Evolutionary conservation across 2,329 filamentous ascomycete genomes (phyloP).

Genomic region (Epichloe elymi): DNA sequence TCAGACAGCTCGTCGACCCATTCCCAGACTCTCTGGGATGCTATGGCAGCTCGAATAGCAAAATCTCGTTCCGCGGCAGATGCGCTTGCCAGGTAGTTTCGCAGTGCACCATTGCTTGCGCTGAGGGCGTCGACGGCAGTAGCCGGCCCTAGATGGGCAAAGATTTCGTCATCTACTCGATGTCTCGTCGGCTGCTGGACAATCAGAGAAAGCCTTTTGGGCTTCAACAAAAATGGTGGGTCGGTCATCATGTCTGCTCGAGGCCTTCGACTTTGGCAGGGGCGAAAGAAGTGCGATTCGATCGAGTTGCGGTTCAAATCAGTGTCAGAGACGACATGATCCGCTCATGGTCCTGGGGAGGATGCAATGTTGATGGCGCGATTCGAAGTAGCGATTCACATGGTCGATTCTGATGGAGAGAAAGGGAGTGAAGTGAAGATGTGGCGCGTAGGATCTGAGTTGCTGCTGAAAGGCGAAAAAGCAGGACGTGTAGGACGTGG

Average conservation of each 20-base stretch:
- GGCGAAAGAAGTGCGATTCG: neutral
- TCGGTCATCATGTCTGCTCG: conserved; percentile 20
- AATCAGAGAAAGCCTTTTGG: conserved; percentile 20
- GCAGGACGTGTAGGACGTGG: too few relatives aligned
- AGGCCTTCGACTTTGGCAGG: neutral
- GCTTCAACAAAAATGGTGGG: conserved; percentile 18
- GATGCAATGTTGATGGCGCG: conserved; percentile 15
- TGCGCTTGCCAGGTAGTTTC: conserved; percentile 47
- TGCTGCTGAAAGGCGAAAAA: neutral
- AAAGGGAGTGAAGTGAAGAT: neutral
- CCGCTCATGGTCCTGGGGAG: conserved; percentile 23
- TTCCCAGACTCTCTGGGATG: conserved; percentile 56
- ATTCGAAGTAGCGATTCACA: conserved; percentile 7
- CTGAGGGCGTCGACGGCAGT: conserved; percentile 48
- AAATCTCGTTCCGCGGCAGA: conserved; percentile 56
- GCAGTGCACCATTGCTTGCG: conserved; percentile 37
- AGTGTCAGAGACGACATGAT: conserved; percentile 6
- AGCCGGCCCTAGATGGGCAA: conserved; percentile 47
- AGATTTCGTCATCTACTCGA: conserved; percentile 41
- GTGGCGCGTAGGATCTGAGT: neutral
- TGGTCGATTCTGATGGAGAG: conserved; percentile 4
- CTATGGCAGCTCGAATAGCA: conserved; percentile 54
- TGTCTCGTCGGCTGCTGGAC: conserved; percentile 31
- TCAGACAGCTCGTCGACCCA: conserved; percentile 60
- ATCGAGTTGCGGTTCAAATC: neutral